These are phyloP conservation scores for Phytophthora multivora DNA, from an alignment of 352 stramenopile genomes.

Conservation along the genomic window DNA sequence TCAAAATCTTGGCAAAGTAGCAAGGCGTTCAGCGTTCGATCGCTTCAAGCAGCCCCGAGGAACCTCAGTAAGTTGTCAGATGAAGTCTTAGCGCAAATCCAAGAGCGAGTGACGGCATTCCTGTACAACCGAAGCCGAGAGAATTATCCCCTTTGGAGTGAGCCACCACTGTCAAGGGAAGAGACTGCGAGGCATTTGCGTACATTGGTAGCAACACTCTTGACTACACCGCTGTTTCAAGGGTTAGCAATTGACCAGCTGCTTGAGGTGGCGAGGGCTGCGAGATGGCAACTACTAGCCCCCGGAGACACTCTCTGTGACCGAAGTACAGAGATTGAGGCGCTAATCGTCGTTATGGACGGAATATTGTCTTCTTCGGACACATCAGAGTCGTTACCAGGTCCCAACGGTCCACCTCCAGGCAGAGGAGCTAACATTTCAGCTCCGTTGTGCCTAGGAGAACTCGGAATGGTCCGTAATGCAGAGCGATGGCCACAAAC, in stretches of 20 bases:
- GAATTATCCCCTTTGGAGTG: conserved; percentile 65
- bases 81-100: conserved; percentile 42
- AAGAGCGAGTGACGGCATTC: conserved; percentile 58
- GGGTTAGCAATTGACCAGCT: conserved; percentile 56
- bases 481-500: conserved; percentile 45
- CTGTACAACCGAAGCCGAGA: conserved; percentile 63
- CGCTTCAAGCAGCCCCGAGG: conserved; percentile 8
- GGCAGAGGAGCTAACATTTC: conserved; percentile 6
- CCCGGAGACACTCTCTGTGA: conserved; percentile 29
- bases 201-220: conserved; percentile 33
- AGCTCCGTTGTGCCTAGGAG: conserved; percentile 37
- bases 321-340: conserved; percentile 38
- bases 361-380: conserved; percentile 20
- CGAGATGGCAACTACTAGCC: conserved; percentile 38
- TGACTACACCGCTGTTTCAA: conserved; percentile 36
- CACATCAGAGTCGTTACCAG: background rate
- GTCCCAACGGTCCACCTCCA: background rate
- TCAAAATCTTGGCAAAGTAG: conserved; percentile 26
- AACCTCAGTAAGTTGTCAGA: conserved; percentile 29
- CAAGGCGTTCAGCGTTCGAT: conserved; percentile 10
- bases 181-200: conserved; percentile 57
- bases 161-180: conserved; percentile 48
- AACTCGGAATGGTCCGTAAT: conserved; percentile 54
- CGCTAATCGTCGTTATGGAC: conserved; percentile 51
- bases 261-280: conserved; percentile 48